Conservation (phyloP, 2,329 filamentous ascomycete species). For the Neophaeococcomyces aloes region DNA sequence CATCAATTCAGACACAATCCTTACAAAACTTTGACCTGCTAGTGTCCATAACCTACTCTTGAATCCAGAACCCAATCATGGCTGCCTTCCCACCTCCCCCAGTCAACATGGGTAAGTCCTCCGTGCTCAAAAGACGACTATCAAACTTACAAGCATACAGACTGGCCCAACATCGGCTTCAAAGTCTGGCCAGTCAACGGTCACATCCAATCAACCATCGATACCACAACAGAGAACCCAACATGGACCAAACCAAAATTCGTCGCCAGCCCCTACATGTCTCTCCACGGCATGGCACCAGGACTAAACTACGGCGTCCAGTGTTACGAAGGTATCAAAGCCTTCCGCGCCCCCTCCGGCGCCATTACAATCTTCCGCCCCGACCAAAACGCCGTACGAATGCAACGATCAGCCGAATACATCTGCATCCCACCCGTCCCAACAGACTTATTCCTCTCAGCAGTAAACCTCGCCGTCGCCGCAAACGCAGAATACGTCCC, state of each 20-base stretch:
- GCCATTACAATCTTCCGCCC: constrained; percentile 81
- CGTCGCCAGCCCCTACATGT: constrained; percentile 71
- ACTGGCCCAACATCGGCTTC: constrained; percentile 92
- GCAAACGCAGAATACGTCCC: constrained; percentile 87
- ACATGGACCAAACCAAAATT: constrained; percentile 51
- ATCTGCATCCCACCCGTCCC: constrained; percentile 77
- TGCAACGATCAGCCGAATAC: constrained; percentile 74
- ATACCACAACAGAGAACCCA: constrained; percentile 47
- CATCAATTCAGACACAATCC: too few relatives aligned
- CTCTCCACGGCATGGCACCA: constrained; percentile 88
- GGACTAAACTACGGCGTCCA: constrained; percentile 96
- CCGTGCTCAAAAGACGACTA: background rate
- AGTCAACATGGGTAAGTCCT: constrained; percentile 54
- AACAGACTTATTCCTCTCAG: constrained; percentile 61
- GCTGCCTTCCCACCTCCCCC: constrained; percentile 61
- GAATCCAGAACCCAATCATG: constrained; percentile 9
- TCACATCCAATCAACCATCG: constrained; percentile 83
- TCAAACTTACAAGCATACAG: constrained; percentile 31
- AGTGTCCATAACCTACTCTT: too few relatives aligned
- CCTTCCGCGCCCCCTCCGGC: constrained; percentile 67
- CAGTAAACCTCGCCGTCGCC: constrained; percentile 68
- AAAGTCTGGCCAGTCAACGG: constrained; percentile 89
- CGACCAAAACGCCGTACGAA: constrained; percentile 67
- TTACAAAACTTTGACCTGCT: too few relatives aligned
- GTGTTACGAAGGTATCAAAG: constrained; percentile 96